Conservation (phyloP, 179 eudicot genomes). For the Drosera spatulata region DNA sequence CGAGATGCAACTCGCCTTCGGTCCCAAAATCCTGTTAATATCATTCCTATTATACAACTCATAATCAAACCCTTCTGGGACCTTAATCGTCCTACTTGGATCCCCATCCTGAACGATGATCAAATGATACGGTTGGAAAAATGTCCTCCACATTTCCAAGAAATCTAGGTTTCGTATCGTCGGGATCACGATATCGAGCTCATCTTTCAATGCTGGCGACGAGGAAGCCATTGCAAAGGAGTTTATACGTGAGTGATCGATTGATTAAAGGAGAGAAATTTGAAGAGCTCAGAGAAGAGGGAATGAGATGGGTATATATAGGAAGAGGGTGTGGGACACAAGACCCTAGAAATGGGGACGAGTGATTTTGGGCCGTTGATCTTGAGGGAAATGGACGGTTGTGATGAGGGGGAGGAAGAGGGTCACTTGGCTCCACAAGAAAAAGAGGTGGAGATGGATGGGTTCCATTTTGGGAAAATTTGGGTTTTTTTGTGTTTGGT, state of each 20-base stretch:
- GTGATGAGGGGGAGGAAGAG: too few species aligned
- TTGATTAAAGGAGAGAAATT: too few species aligned
- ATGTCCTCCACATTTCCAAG: slow-evolving; percentile 44
- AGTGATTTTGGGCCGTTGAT: too few species aligned
- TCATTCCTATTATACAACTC: slow-evolving; percentile 13
- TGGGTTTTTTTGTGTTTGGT: too few species aligned
- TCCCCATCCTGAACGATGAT: slow-evolving; percentile 46
- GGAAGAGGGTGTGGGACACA: too few species aligned
- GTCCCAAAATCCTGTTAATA: slow-evolving; percentile 17
- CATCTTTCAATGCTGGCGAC: slow-evolving; percentile 27
- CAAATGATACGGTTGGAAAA: slow-evolving; percentile 28
- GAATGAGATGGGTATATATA: too few species aligned
- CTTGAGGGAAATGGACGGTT: too few species aligned
- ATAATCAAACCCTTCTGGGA: slow-evolving; percentile 36
- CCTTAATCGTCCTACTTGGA: slow-evolving; percentile 24
- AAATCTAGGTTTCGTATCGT: slow-evolving; percentile 37
- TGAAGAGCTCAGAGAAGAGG: too few species aligned
- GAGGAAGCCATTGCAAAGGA: slow-evolving; percentile 16
- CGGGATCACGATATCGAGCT: slow-evolving; percentile 41
- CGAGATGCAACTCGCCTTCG: slow-evolving; percentile 35
- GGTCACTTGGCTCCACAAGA: too few species aligned
- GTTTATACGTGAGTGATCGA: not conserved
- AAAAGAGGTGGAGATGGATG: too few species aligned
- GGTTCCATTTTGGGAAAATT: too few species aligned
- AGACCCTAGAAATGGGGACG: too few species aligned